Base-by-base conservation (phyloP, 805 yeast species). In the Monosporozyma solicola region DNA sequence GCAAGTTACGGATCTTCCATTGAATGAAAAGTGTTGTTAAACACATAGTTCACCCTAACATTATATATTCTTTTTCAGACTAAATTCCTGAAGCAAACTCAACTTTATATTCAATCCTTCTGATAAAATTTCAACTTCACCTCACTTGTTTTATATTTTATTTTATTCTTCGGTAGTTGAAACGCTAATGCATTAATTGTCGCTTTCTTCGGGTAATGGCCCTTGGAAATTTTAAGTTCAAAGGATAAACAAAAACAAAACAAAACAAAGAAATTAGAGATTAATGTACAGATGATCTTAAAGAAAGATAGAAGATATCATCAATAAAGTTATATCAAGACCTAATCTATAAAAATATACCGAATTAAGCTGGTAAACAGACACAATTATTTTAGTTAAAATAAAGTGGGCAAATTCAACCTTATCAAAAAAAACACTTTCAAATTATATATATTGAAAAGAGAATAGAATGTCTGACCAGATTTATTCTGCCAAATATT, bases 401-500 rank as follows among this genome's bases (percentile, higher is more conserved):
- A 7, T 27, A 15, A 35, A 15, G 16, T 35, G 16, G 13, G 39
- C 4, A 4, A 2, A 13, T 35, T 13, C 13, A 16, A 20, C n/a
- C 15, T 35, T 16, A 20, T 8, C 7, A 20, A 20, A 41, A 8
- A 24, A 20, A 43, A 31, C 24, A 29, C 24, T 20, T 43, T 43
- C 20, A 9, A 20, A 20, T 20, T 20, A 43, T 24, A 43, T 24
- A 43, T 10, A 43, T 43, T 11, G 16, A 22, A 43, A 13, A 6
- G 24, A 15, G 22, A 45, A 29, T 5, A 15, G 20, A 16, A 58
- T 58, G 52, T 53, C 62, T 13, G 53, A 65, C 48, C 75, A 74
- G 59, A 74, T 85, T 45, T 85, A 83, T 66, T 83, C 89, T 3
- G 92, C 91, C 41, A 83, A 86, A 16, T 84, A 87, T 72, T 78